Percentiles rank a stretch among this genome's conserved stretches.
phyloP scores from a whole-genome alignment of 495 filamentous ascomycete genomes.

The Friedmanniomyces endolithicus region DNA sequence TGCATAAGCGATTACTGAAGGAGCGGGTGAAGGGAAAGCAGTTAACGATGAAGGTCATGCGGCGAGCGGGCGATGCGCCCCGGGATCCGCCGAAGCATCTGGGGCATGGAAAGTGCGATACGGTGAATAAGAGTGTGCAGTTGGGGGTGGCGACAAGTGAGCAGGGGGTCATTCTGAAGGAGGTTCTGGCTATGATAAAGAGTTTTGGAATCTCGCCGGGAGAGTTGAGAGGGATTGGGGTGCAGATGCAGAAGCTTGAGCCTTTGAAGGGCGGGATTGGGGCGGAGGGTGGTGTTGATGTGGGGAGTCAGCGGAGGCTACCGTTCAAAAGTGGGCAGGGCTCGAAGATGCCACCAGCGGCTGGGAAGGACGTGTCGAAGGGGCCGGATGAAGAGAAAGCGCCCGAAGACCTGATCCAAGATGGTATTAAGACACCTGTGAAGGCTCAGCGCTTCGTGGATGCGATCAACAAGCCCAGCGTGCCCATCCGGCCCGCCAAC shows the following conservation, averaged over 20 bases:
- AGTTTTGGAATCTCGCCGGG: slow-evolving; percentile 77
- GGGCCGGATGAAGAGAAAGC: slow-evolving; percentile 49
- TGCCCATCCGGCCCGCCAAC: slow-evolving; percentile 19
- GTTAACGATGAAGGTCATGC: slow-evolving; percentile 87
- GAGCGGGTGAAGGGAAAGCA: slow-evolving; percentile 77
- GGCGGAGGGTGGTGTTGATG: slow-evolving; percentile 18
- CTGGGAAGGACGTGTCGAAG: slow-evolving; percentile 17
- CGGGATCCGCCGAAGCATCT: slow-evolving; percentile 88
- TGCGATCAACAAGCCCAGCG: slow-evolving; percentile 20
- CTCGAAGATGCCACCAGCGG: slow-evolving; percentile 8
- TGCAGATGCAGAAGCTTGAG: slow-evolving; percentile 88
- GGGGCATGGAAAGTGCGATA: slow-evolving; percentile 90
- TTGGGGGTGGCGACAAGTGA: slow-evolving; percentile 75
- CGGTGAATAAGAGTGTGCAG: slow-evolving; percentile 69
- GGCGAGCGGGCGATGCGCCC: slow-evolving; percentile 71
- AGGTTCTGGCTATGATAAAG: slow-evolving; percentile 69
- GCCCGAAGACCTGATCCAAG: slow-evolving; percentile 31
- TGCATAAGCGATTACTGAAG: slow-evolving; percentile 65
- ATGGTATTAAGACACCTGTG: slow-evolving; percentile 26
- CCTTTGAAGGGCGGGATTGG: slow-evolving; percentile 42
- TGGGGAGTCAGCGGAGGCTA: slow-evolving; percentile 46
- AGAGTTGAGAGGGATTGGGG: slow-evolving; percentile 76
- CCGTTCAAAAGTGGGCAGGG: slow-evolving; percentile 37
- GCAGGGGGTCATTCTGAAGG: slow-evolving; percentile 55
- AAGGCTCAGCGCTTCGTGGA: background rate